These are phyloP conservation scores for Exophiala alcalophila DNA, from an alignment of 2,329 filamentous ascomycete genomes.

Conservation along the genomic window DNA sequence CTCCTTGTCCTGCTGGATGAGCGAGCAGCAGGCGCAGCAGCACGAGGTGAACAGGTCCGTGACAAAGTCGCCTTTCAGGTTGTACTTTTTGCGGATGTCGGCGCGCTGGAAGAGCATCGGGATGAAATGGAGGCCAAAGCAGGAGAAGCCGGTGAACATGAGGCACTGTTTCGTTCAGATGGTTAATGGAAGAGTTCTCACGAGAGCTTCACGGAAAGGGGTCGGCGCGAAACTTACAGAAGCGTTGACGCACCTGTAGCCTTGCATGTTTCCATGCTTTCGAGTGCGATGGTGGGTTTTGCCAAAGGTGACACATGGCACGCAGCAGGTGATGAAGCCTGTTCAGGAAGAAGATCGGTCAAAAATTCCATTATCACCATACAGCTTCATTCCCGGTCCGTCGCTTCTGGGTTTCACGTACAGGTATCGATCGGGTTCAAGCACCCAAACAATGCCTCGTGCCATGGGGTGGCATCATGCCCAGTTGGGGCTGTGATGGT, in stretches of 20 bases:
- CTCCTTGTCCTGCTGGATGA: slow-evolving; percentile 60
- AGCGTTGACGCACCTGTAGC: slow-evolving; percentile 32
- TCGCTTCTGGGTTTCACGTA: slow-evolving; percentile 19
- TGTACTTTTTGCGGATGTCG: slow-evolving; percentile 54
- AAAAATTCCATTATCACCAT: too few relatives aligned
- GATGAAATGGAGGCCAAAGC: slow-evolving; percentile 38
- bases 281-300: slow-evolving; percentile 31
- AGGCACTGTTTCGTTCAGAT: slow-evolving; percentile 34
- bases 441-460: slow-evolving; percentile 34
- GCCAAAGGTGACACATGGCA: slow-evolving; percentile 36
- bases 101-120: slow-evolving; percentile 53
- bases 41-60: slow-evolving; percentile 52
- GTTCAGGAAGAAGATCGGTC: too few relatives aligned
- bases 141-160: slow-evolving; percentile 34
- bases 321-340: slow-evolving; percentile 32
- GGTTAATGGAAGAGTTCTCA: neutral
- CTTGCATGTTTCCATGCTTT: slow-evolving; percentile 33
- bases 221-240: slow-evolving; percentile 9
- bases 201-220: neutral
- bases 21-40: slow-evolving; percentile 56
- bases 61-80: slow-evolving; percentile 49
- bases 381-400: too few relatives aligned
- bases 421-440: slow-evolving; percentile 34
- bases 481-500: slow-evolving; percentile 12
- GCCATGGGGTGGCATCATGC: slow-evolving; percentile 30